Base-by-base conservation (phyloP, 1,284 basidiomycete genomes). In the Rhodotorula mucilaginosa region DNA sequence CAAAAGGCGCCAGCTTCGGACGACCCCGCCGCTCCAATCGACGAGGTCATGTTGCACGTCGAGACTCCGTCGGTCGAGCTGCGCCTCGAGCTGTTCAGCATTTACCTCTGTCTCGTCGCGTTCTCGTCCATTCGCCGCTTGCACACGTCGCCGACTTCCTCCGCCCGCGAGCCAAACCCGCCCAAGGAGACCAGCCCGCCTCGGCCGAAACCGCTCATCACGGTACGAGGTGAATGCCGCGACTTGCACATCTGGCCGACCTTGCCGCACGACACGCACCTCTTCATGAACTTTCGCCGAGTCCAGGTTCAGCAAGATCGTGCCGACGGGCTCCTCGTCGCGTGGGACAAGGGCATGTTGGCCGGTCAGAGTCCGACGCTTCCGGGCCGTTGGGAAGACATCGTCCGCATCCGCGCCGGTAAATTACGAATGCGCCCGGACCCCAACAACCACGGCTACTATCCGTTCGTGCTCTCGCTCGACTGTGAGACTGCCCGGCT, bases 21-120 rank as follows among this genome's bases (percentile, higher is more conserved):
- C 4, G 72, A 75, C 67, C 74, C 73, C 16, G 44, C 79, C 46
- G 77, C 75, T 68, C 39, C 5, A 65, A 75, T 78, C 63, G 81
- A 85, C 70, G 80, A 79, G 31, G 83, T 84, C 70, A 81, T 85
- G 31, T 76, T 85, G 16, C 80, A 79, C 3, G 71, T 85, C 49
- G 76, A 82, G 44, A 78, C 85, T 13, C 82, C 83, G 34, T 81
- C 83, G 47, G 75, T 86, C 31, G 81, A 83, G 13, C 77, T 84
- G 47, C 84, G 84, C 58, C 83, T 89, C 76, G 86, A 88, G 74
- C 83, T 95, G 49, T 86, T 88, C 19, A 88, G 91, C 79, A 82
- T 90, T 26, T 95, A 94, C 79, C 89, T 88, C 77, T 76, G 84
- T 16, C 84, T 96, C 56, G 83, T 93, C 61, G 90, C 89, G 16